These are phyloP conservation scores for Arctium lappa DNA, from an alignment of 129 eudicot species.

Conservation along the genomic window DNA sequence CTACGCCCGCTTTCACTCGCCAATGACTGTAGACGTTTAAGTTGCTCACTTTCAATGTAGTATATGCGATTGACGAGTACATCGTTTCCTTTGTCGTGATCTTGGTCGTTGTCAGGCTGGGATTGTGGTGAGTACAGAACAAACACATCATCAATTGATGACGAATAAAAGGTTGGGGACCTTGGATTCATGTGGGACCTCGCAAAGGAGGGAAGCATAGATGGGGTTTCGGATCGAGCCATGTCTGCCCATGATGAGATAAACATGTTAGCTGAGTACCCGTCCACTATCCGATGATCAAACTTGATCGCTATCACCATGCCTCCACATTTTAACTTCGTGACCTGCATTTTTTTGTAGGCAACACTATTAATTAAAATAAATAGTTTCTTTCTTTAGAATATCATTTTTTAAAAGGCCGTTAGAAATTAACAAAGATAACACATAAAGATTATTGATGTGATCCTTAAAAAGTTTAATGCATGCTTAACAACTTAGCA, in stretches of 20 bases:
- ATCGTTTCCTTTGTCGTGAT: neutral
- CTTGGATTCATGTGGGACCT: conserved; percentile 46
- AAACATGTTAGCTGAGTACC: conserved; percentile 54
- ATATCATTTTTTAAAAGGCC: neutral
- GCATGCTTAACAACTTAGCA: neutral
- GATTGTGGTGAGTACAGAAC: conserved; percentile 5
- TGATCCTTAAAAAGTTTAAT: neutral
- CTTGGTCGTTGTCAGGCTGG: neutral
- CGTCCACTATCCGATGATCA: conserved; percentile 49
- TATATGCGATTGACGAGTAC: conserved; percentile 34
- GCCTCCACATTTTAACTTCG: conserved; percentile 43
- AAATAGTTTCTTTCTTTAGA: neutral
- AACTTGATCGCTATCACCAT: conserved; percentile 41
- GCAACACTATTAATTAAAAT: neutral
- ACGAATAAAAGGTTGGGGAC: conserved; percentile 16
- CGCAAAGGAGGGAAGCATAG: conserved; percentile 38
- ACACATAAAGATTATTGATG: neutral
- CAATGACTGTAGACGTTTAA: conserved; percentile 31
- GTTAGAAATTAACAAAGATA: neutral
- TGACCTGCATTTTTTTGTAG: conserved; percentile 23
- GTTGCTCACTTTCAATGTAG: conserved; percentile 19
- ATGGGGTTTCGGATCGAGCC: conserved; percentile 9
- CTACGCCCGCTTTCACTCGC: conserved; percentile 21
- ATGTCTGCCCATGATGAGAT: neutral
- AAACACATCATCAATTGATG: conserved; percentile 15